phyloP scores from a whole-genome alignment of 805 yeast species.

The Candida ficus region DNA sequence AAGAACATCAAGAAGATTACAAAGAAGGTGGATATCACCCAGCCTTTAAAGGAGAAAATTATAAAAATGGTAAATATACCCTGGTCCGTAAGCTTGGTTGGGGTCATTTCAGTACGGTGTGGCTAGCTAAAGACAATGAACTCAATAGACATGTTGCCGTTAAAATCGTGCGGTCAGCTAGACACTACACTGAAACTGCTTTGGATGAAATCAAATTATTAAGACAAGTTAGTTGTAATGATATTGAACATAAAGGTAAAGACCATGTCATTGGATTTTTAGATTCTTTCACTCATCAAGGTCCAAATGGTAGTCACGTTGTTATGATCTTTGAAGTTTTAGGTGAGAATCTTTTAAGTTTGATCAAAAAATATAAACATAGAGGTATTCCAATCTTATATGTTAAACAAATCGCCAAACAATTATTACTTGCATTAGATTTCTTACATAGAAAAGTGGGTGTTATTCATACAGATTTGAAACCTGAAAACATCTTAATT shows the following conservation, averaged over 20 bases:
- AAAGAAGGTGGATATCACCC: conserved; percentile 96
- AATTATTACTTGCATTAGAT: conserved; percentile 66
- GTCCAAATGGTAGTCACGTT: conserved; percentile 89
- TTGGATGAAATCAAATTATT: conserved; percentile 85
- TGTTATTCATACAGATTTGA: conserved; percentile 67
- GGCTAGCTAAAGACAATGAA: conserved; percentile 72
- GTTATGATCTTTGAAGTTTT: conserved; percentile 97
- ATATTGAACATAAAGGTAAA: conserved; percentile 72
- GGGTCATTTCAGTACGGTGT: conserved; percentile 97
- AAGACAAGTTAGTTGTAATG: conserved; percentile 57
- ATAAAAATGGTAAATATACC: conserved; percentile 69
- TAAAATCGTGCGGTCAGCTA: conserved; percentile 89
- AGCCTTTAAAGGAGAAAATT: conserved; percentile 79
- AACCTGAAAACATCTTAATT: conserved; percentile 72
- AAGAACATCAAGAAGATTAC: conserved; percentile 84
- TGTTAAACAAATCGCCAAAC: conserved; percentile 80
- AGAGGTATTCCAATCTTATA: conserved; percentile 72
- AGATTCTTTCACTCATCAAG: conserved; percentile 81
- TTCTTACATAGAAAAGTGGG: conserved; percentile 70
- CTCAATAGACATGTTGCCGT: conserved; percentile 78
- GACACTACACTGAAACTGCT: conserved; percentile 90
- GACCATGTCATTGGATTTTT: conserved; percentile 72
- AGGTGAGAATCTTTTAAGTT: conserved; percentile 87
- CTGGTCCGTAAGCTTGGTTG: conserved; percentile 91
- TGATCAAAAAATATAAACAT: conserved; percentile 73